Conservation (phyloP, 495 filamentous ascomycete genomes). For the Penicillium silybi region DNA sequence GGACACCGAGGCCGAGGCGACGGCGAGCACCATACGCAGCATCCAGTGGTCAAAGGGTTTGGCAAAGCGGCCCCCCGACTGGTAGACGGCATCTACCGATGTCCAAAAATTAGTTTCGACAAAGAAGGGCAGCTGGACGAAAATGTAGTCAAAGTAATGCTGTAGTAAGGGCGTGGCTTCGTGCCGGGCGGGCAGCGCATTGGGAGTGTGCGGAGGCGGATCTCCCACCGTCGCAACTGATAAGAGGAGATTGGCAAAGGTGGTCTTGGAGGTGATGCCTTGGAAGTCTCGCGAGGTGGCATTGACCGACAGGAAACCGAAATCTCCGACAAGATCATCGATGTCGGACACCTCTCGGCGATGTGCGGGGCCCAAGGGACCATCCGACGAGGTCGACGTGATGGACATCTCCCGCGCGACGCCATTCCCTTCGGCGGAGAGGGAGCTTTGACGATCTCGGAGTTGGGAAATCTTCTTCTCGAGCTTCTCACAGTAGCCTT, state of each 20-base stretch:
- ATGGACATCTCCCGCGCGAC: conserved; percentile 55
- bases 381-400: conserved; percentile 40
- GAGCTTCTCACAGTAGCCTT: conserved; percentile 81
- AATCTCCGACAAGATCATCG: conserved; percentile 75
- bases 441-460: conserved; percentile 52
- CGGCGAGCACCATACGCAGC: conserved; percentile 83
- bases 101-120: conserved; percentile 68
- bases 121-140: conserved; percentile 74
- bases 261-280: conserved; percentile 77
- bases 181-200: conserved; percentile 61
- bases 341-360: conserved; percentile 67
- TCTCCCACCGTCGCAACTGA: conserved; percentile 65
- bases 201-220: conserved; percentile 52
- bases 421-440: conserved; percentile 55
- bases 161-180: conserved; percentile 64
- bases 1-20: conserved; percentile 69
- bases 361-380: conserved; percentile 31
- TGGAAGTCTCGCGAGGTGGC: conserved; percentile 89
- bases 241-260: conserved; percentile 78
- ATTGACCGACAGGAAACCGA: conserved; percentile 84
- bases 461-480: conserved; percentile 63
- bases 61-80: conserved; percentile 54
- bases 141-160: conserved; percentile 78
- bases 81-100: conserved; percentile 76
- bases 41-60: conserved; percentile 77